phyloP scores from a whole-genome alignment of 208 protist genomes.

The Acanthamoeba castellanii region DNA sequence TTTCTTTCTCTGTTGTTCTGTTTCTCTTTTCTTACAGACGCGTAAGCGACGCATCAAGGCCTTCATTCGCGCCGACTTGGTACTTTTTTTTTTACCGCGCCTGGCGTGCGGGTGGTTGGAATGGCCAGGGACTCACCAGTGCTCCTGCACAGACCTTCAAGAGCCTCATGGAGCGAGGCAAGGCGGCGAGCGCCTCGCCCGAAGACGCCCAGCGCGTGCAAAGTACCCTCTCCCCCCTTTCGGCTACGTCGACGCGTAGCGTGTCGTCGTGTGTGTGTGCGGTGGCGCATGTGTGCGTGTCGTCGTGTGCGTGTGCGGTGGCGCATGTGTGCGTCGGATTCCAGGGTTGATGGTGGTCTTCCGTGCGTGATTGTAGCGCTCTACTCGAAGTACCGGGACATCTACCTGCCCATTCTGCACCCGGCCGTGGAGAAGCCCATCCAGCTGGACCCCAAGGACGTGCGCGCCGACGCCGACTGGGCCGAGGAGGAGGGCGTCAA shows the following conservation, averaged over 20 bases:
- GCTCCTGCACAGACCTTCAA: slow-evolving; percentile 21
- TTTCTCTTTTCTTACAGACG: background rate
- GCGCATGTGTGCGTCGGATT: background rate
- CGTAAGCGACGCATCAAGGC: slow-evolving; percentile 65
- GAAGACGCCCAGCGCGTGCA: slow-evolving; percentile 16
- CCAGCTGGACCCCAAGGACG: background rate
- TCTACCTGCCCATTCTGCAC: slow-evolving; percentile 47
- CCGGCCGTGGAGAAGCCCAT: slow-evolving; percentile 34
- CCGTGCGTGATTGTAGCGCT: slow-evolving; percentile 29
- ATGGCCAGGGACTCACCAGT: background rate
- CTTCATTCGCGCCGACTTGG: slow-evolving; percentile 58
- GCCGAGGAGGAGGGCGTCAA: slow-evolving; percentile 66
- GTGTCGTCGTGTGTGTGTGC: no score
- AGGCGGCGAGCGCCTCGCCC: background rate
- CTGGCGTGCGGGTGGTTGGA: background rate
- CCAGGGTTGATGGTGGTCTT: background rate
- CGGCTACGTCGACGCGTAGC: background rate
- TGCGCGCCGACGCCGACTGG: slow-evolving; percentile 11
- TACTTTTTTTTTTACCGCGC: background rate
- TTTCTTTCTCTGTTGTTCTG: background rate
- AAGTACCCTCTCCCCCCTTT: background rate
- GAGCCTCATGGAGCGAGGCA: slow-evolving; percentile 60
- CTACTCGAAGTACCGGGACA: slow-evolving; percentile 24
- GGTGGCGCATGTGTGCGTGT: no score
- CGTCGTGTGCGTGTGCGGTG: background rate